Conservation (phyloP, 495 filamentous ascomycete genomes). For the Penicillium canariense region DNA sequence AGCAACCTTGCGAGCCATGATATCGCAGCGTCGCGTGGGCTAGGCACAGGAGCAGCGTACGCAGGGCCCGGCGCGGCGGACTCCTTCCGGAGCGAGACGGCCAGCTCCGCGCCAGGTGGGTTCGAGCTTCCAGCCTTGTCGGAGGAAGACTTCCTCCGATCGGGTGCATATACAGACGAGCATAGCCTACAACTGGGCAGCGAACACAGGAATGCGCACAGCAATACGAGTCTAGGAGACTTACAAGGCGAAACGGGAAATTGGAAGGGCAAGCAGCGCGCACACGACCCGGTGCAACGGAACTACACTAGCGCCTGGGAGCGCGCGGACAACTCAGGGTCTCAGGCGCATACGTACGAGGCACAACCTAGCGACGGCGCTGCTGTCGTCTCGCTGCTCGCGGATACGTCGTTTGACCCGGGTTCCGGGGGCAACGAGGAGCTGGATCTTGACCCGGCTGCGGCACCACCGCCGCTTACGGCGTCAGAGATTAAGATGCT, state of each 20-base stretch:
- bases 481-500: conserved; percentile 31
- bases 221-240: neutral
- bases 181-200: neutral
- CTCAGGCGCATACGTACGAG: neutral
- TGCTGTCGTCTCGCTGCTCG: conserved; percentile 50
- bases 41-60: neutral
- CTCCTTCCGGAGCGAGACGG: conserved; percentile 17
- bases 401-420: conserved; percentile 52
- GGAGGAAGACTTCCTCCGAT: conserved; percentile 33
- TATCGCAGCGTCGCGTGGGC: neutral
- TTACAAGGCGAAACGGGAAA: conserved; percentile 18
- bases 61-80: conserved; percentile 3
- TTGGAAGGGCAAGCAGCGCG: conserved; percentile 31
- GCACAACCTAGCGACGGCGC: conserved; percentile 35
- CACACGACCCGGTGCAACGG: conserved; percentile 13
- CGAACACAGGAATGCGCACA: conserved; percentile 1
- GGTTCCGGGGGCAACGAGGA: conserved; percentile 33
- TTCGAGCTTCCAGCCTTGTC: conserved; percentile 27
- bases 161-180: conserved; percentile 4
- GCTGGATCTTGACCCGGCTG: conserved; percentile 28
- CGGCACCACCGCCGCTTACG: conserved; percentile 24
- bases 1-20: neutral
- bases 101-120: conserved; percentile 8
- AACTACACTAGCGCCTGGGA: conserved; percentile 24
- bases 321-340: neutral